Base-by-base conservation (phyloP, 192 early-diverging fungal genomes). In the Hyaloraphidium curvatum region DNA sequence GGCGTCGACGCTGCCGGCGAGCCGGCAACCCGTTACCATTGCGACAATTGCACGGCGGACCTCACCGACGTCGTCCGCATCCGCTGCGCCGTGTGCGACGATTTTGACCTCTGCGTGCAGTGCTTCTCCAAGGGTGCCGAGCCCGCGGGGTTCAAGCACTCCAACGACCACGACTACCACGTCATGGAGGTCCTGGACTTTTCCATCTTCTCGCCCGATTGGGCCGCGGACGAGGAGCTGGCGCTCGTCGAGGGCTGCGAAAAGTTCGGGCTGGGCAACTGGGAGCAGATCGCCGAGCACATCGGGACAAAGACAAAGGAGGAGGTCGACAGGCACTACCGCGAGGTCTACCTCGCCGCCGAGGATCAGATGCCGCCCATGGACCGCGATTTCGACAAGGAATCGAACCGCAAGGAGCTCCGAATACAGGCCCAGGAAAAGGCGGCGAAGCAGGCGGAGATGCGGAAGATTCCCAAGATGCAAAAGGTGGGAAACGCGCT, bases 211-310 rank as follows among this genome's bases (percentile, higher is more conserved):
- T 79, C 84, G 16, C 68, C 72, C 17, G 78, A 88, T 52, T 98
- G 95, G 95, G 82, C 79, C 37, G 95, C 90, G 2, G 87, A 97
- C 48, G 95, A 99, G 57, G 95, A 99, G 69, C 69, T 97, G 40
- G 57, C 89, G 53, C 69, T 99, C 55, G 85, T 97, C 33, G 89
- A 95, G 53, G 86, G 81, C 3, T 71, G 88, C 39, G 83, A 89
- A 63, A 75, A 84, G 60, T 88, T 79, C 66, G 95, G 95, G 21
- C 77, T 96, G 53, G 95, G 95, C 29, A 97, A 96, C 68, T 99
- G 91, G 91, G 84, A 85, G 59, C 86, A 89, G 40, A 83, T 93
- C 28, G 82, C 89, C 0, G 88, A 89, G 50, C 84, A 91, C 56
- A 83, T 96, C 23, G 87, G 89, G 14, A 89, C 89, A 28, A 91